Base-by-base conservation (phyloP, 495 filamentous ascomycete genomes). In the Ramalina peruviana region DNA sequence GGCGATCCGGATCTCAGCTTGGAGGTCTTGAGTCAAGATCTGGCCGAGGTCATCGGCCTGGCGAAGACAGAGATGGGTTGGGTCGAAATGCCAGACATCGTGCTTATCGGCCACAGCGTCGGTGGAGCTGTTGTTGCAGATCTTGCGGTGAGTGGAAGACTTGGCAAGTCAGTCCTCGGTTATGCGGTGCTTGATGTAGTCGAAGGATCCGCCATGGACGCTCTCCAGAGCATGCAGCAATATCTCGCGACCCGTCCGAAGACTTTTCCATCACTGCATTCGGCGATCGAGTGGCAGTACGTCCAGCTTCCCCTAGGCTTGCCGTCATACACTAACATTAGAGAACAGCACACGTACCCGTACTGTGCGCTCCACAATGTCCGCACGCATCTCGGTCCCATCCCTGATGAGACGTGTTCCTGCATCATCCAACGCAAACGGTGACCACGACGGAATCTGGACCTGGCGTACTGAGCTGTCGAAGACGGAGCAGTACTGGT, bases 111-210 rank as follows among this genome's bases (percentile, higher is more conserved):
- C n/a, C 92, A 99, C 67, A 92, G 85, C 41, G 73, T 99, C 1
- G 92, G 92, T 27, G 92, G 93, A n/a, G 88, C 92, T 21, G 86
- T 99, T 2, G 83, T 96, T 17, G 90, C 86, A 3, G 79, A 96
- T 54, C 72, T 90, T 21, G 88, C 88, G 1, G 80, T 73, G 57
- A 68, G 67, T 12, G 79, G 78, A 6, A 65, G 68, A 47, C 64
- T 94, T 19, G 85, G 86, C 1, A 63, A 62, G 25, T 71, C 79
- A 23, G 59, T 96, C 5, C 65, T 97, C 13, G 93, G 87, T 13
- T 94, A 90, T 69, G 86, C 80, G 7, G 89, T 99, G 11, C 67
- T 99, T 11, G 92, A 99, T 64, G 88, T 99, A 10, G 92, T 99
- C 30, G 92, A 99, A 68, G 74, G 80, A 1, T 82, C 78, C 7